These are phyloP conservation scores for Heliosperma pusillum DNA, from an alignment of 148 eudicot species.

Conservation along the genomic window DNA sequence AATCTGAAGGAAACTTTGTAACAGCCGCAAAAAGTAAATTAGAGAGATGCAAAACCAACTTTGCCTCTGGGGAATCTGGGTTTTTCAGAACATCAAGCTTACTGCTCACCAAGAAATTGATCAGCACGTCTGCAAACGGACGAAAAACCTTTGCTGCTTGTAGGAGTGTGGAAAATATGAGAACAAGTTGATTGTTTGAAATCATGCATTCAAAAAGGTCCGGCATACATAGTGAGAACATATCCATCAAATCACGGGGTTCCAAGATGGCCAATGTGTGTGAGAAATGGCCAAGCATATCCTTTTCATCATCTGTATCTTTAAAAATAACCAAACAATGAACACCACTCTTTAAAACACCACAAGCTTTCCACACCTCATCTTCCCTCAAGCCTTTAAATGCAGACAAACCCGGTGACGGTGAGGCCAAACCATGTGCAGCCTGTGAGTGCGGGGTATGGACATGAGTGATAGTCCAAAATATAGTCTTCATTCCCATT, in stretches of 20 bases:
- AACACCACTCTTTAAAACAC: constrained; percentile 93
- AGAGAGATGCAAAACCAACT: constrained; percentile 89
- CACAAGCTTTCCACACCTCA: constrained; percentile 98
- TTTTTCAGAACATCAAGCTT: constrained; percentile 90
- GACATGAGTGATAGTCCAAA: constrained; percentile 98
- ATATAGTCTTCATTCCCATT: constrained; percentile 98
- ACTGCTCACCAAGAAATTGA: constrained; percentile 89
- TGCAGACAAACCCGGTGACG: constrained; percentile 55
- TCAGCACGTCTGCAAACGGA: constrained; percentile 87
- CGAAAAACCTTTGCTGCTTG: constrained; percentile 73
- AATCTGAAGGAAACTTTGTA: constrained; percentile 82
- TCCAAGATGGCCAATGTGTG: constrained; percentile 88
- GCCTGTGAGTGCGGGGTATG: constrained; percentile 93
- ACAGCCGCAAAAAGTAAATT: constrained; percentile 74
- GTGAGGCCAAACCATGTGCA: constrained; percentile 67
- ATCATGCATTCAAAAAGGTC: constrained; percentile 99
- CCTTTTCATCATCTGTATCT: constrained; percentile 95
- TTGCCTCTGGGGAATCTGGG: constrained; percentile 91
- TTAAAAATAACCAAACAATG: constrained; percentile 86
- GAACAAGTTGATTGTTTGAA: constrained; percentile 75
- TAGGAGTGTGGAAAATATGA: constrained; percentile 75
- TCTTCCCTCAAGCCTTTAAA: constrained; percentile 97
- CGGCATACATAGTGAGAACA: constrained; percentile 96
- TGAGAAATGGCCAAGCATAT: constrained; percentile 83
- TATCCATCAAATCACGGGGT: constrained; percentile 96